Evolutionary conservation across 345 rosid genomes (phyloP).

Genomic region (Zanthoxylum bungeanum): DNA sequence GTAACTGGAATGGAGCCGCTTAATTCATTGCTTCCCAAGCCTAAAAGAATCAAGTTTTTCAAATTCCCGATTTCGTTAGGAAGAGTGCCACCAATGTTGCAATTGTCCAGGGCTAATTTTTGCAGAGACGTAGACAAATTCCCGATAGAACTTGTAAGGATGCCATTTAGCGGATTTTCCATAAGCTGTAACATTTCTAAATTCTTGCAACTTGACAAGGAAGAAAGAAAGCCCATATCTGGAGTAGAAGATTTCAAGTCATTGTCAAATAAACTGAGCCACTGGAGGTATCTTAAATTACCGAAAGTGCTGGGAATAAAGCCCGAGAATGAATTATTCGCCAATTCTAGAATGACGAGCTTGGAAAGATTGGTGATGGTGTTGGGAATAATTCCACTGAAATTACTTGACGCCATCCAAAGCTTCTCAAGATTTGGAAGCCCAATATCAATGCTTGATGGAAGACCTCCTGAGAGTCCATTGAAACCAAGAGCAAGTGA

Average conservation of each 20-base stretch:
- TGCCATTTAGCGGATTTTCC: background rate
- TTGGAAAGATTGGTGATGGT: background rate
- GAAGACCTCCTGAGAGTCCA: background rate
- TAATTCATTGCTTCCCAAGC: background rate
- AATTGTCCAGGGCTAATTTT: background rate
- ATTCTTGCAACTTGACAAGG: background rate
- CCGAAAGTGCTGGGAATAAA: background rate
- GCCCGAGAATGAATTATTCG: background rate
- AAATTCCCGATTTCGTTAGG: background rate
- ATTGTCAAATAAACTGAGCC: background rate
- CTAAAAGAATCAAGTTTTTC: background rate
- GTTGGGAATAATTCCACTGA: background rate
- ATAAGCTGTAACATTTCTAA: background rate
- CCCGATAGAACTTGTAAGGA: background rate
- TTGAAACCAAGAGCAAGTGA: background rate
- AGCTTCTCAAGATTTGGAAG: background rate
- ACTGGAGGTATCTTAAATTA: background rate
- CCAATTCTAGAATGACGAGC: background rate
- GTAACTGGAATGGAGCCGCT: background rate
- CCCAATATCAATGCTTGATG: background rate
- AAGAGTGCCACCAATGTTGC: background rate
- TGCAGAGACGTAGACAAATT: background rate
- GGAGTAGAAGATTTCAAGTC: background rate
- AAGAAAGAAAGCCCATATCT: background rate
- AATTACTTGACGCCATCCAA: accelerated